These are phyloP conservation scores for Tricholoma furcatifolium DNA, from an alignment of 768 basidiomycete genomes.

Conservation along the genomic window DNA sequence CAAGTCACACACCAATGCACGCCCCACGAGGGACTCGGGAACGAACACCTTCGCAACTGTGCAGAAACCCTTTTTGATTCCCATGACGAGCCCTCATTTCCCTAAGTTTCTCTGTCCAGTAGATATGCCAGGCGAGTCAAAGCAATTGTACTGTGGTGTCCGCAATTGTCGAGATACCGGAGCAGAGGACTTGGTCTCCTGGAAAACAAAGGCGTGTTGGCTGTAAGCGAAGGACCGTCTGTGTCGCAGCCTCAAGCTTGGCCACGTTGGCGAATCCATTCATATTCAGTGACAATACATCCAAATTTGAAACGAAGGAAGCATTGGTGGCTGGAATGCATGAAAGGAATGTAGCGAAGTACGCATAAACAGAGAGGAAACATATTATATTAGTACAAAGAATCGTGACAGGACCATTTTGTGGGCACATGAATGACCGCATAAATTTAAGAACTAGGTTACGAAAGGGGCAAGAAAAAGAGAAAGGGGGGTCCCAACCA, in stretches of 20 bases:
- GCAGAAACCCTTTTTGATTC: neutral
- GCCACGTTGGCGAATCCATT: neutral
- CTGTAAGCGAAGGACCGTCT: neutral
- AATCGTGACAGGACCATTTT: no score
- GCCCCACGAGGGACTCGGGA: neutral
- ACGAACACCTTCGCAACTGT: neutral
- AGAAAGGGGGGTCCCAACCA: no score
- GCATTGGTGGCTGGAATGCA: no score
- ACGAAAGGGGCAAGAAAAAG: no score
- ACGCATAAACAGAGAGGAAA: no score
- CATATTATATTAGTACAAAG: no score
- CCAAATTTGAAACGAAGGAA: neutral
- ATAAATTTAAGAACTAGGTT: no score
- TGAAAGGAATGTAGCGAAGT: no score
- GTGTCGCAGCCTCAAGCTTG: neutral
- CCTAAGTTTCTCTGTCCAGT: neutral
- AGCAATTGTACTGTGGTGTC: neutral
- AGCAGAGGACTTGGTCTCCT: neutral
- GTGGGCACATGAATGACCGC: no score
- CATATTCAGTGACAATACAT: neutral
- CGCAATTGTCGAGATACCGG: neutral
- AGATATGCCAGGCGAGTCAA: neutral
- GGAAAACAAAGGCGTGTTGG: neutral
- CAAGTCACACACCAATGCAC: neutral
- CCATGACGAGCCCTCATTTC: neutral